A percentile compares a stretch with the other conserved stretches of the same genome.
These are phyloP conservation scores for Fistulifera pelliculosa DNA, from an alignment of 108 stramenopile genomes.

Conservation along the genomic window DNA sequence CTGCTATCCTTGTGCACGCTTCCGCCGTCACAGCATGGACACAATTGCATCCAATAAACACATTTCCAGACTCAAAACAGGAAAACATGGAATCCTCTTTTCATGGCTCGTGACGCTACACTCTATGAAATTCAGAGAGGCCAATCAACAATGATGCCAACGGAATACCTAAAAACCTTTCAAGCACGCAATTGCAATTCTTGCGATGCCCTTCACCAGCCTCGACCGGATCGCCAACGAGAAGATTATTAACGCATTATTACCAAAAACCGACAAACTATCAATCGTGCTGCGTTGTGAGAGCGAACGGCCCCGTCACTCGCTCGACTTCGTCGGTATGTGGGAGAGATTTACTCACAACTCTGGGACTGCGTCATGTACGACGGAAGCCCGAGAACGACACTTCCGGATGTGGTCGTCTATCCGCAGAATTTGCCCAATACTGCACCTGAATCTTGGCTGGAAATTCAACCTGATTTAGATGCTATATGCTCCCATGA, in stretches of 20 bases:
- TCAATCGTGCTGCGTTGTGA: slow-evolving; percentile 59
- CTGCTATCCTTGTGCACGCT: too few species aligned
- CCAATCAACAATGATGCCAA: background rate
- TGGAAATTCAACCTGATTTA: slow-evolving; percentile 49
- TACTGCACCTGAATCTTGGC: slow-evolving; percentile 74
- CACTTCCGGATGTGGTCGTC: slow-evolving; percentile 68
- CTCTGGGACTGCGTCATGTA: slow-evolving; percentile 68
- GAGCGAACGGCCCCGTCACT: slow-evolving; percentile 34
- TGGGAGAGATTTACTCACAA: slow-evolving; percentile 76
- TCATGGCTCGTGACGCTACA: too few species aligned
- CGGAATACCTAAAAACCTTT: slow-evolving; percentile 8
- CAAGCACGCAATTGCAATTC: slow-evolving; percentile 69
- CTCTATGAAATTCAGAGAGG: too few species aligned
- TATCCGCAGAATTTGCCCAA: slow-evolving; percentile 85
- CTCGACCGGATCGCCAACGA: slow-evolving; percentile 84
- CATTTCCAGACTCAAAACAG: too few species aligned
- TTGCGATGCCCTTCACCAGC: slow-evolving; percentile 68
- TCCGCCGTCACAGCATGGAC: too few species aligned
- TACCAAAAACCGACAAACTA: slow-evolving; percentile 39
- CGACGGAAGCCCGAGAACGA: slow-evolving; percentile 11
- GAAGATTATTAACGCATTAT: slow-evolving; percentile 66
- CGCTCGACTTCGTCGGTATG: slow-evolving; percentile 59
- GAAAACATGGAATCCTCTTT: too few species aligned
- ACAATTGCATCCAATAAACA: too few species aligned
- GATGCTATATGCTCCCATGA: slow-evolving; percentile 67